Base-by-base conservation (phyloP, 2,329 filamentous ascomycete species). In the Monosporascus sp. region DNA sequence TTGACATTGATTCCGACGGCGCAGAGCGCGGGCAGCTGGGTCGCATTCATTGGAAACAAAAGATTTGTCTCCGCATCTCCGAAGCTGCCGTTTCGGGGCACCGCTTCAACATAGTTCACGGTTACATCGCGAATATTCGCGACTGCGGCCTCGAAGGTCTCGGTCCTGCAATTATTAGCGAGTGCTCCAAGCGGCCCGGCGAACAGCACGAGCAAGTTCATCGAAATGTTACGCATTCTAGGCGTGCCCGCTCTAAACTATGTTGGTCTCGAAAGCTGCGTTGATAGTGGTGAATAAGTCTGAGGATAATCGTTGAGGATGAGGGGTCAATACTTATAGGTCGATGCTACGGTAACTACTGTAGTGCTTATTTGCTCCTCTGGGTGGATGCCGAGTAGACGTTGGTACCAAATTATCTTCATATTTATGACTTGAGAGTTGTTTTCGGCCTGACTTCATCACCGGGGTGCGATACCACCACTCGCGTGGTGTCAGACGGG, bases 1-100 rank as follows among this genome's bases (percentile, higher is more conserved):
- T 64, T 64, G 43, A 68, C 60, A 24, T 67, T 67, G 52, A 68
- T 57, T 5, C 54, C 51, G n/a, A 67, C 61, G 6, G 65, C 63
- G 39, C 65, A 68, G 18, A 68, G 56, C 5, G 65, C 61, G 1
- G 63, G 62, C n/a, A 67, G 46, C 17, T 54, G 53, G 2, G 64
- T 67, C 35, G 60, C 62, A 45, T 64, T 64, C 0, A 5, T 15
- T 3, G 65, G 62, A 39, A 62, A 65, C 9, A 60, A 51, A 35
- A 61, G 36, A 22, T 64, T 52, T 5, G 48, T 37, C 9, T 50
- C 48, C 9, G 54, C 57, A 31, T 60, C 52, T 5, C 64, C 62
- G 27, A 67, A 67, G 49, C 58, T 62, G 14, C 58, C 63, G 18
- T 63, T 62, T 41, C 49, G 51, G 9, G 63, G 57, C 3, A 67